Evolutionary conservation across 108 stramenopile species (phyloP).

Genomic region (Fragilaria radians): DNA sequence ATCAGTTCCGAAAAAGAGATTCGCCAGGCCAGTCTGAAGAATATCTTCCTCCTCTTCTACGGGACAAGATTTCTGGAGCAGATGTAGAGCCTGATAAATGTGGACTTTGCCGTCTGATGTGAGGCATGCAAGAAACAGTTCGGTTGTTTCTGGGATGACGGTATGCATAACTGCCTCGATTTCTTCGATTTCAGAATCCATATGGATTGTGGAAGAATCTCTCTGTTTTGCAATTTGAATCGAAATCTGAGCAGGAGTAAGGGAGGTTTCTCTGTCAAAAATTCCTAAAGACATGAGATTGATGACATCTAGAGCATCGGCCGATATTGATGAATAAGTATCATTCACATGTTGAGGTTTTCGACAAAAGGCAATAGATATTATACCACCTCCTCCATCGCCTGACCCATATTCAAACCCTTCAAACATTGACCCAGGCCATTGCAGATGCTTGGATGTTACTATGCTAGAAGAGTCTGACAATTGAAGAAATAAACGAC

Average conservation of each 20-base stretch:
- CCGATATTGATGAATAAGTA: neutral
- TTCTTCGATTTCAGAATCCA: neutral
- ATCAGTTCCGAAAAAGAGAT: constrained; percentile 17
- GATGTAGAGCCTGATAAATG: constrained; percentile 13
- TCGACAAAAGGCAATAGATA: constrained; percentile 3
- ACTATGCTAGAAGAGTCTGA: neutral
- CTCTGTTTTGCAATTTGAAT: neutral
- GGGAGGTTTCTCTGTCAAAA: neutral
- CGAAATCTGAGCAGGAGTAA: too few species aligned
- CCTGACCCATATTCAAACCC: neutral
- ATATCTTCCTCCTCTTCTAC: neutral
- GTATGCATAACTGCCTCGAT: neutral
- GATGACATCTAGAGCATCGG: constrained; percentile 8
- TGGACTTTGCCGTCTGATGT: constrained; percentile 12
- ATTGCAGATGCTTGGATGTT: neutral
- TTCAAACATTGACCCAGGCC: constrained; percentile 1
- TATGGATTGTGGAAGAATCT: neutral
- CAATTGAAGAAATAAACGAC: neutral
- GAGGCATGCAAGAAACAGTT: constrained; percentile 10
- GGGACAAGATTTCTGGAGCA: constrained; percentile 3
- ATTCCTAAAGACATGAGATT: constrained; percentile 5
- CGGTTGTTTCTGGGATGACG: neutral
- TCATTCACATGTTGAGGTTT: neutral
- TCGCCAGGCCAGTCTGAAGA: constrained; percentile 8
- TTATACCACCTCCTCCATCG: neutral